Conservation (phyloP, 768 basidiomycete genomes). For the Rhodosporidiobolus odoratus region DNA sequence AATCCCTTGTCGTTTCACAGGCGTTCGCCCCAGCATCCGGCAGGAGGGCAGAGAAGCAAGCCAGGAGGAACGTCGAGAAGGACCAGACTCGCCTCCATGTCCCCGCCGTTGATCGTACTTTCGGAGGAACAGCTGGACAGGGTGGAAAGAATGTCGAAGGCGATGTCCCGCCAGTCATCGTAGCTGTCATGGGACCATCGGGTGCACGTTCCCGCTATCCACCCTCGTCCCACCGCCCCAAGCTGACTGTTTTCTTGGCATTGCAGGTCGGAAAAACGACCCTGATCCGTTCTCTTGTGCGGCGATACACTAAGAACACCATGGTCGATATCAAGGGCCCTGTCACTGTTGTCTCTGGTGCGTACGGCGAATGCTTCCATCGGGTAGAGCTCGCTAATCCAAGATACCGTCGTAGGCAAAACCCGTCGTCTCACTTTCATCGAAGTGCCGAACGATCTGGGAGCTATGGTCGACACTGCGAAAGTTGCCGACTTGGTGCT, state of each 20-base stretch:
- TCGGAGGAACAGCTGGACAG: slow-evolving; percentile 51
- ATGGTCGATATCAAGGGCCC: slow-evolving; percentile 84
- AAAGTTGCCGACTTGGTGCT: slow-evolving; percentile 94
- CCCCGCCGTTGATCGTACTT: slow-evolving; percentile 88
- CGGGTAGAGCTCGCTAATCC: background rate
- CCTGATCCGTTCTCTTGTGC: slow-evolving; percentile 79
- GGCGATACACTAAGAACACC: slow-evolving; percentile 89
- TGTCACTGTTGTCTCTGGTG: slow-evolving; percentile 79
- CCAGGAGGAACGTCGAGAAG: slow-evolving; percentile 80
- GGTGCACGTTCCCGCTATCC: slow-evolving; percentile 54
- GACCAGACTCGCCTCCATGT: slow-evolving; percentile 95
- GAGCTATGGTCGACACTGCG: slow-evolving; percentile 96
- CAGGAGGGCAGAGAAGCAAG: slow-evolving; percentile 83
- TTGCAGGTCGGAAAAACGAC: slow-evolving; percentile 78
- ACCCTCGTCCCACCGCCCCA: background rate
- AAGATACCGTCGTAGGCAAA: slow-evolving; percentile 55
- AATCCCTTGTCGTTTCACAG: slow-evolving; percentile 44
- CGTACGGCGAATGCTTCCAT: background rate
- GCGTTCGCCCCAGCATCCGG: slow-evolving; percentile 79
- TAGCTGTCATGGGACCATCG: slow-evolving; percentile 91
- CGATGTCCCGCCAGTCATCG: slow-evolving; percentile 83
- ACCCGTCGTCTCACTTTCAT: slow-evolving; percentile 88
- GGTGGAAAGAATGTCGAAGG: slow-evolving; percentile 56
- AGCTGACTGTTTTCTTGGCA: background rate
- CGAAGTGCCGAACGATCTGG: slow-evolving; percentile 95